Base-by-base conservation (phyloP, 2,329 filamentous ascomycete species). In the Tolypocladium endophyticum region DNA sequence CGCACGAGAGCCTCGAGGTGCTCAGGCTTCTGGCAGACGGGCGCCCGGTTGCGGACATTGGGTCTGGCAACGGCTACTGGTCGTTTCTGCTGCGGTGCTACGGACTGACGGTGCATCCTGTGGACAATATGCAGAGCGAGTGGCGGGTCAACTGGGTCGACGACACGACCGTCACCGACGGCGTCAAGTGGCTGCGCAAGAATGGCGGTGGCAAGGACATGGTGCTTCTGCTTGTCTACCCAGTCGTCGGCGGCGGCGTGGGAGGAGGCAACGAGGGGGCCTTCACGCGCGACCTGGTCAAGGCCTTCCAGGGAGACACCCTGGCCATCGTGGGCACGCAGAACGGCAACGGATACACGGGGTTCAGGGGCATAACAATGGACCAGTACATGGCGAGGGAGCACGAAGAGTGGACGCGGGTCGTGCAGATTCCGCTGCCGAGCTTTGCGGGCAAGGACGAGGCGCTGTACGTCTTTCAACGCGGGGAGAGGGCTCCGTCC, bases 391-490 rank as follows among this genome's bases (percentile, higher is more conserved):
- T 90, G 74, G 79, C 73, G 61, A 74, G 70, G 55, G 81, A 87
- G 67, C 79, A 83, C 65, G 70, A 68, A 33, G 77, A 75, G 1
- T 91, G 85, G 81, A 77, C 79, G 56, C 81, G 82, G 70, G 77
- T 82, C 2, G 78, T 83, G 18, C 85, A 88, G 74, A 77, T 90
- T 62, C 80, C 87, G 4, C 70, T 92, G 68, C 87, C 87, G 28
- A 89, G 86, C 70, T 91, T 91, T 72, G 84, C 87, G 3, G 88
- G 86, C 35, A 91, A 91, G 71, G 88, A 92, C 66, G 88, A 92
- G 73, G 88, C 85, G 0, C 67, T 91, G 59, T 91, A 86, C 71
- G 79, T 89, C 25, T 90, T 87, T 64, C 78, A 81, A 65, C 70
- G 79, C 58, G 77, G 78, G 20, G 67, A 74, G n/a, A 70, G 73